phyloP scores from a whole-genome alignment of 257 asterid genomes.

The Coffea canephora region DNA sequence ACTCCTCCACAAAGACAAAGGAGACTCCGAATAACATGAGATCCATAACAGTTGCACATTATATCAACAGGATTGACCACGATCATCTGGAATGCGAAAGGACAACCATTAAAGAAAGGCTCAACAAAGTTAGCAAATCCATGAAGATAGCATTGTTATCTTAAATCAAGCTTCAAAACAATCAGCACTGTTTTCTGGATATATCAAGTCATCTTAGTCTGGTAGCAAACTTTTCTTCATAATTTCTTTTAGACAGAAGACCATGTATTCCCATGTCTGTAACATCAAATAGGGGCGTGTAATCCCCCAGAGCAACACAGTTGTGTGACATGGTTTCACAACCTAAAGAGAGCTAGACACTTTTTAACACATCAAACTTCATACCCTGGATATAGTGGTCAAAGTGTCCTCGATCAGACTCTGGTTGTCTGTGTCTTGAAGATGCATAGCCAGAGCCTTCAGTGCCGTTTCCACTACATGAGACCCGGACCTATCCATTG shows the following conservation, averaged over 20 bases:
- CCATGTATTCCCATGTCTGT: not conserved
- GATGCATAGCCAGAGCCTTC: slow-evolving; percentile 73
- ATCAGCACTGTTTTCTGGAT: not conserved
- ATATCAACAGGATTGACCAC: slow-evolving; percentile 62
- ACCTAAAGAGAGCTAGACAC: not conserved
- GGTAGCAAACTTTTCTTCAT: not conserved
- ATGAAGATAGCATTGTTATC: not conserved
- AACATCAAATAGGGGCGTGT: not conserved
- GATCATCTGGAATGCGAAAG: slow-evolving; percentile 47
- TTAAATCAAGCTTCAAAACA: not conserved
- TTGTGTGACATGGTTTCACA: not conserved
- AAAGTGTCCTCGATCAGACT: slow-evolving; percentile 60
- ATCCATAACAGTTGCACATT: slow-evolving; percentile 92
- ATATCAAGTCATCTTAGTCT: not conserved
- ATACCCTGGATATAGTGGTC: slow-evolving; percentile 64
- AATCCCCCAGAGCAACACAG: not conserved
- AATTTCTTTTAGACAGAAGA: not conserved
- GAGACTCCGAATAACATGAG: slow-evolving; percentile 91
- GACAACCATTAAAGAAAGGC: not conserved
- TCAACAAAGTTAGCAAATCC: not conserved
- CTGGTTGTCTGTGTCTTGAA: slow-evolving; percentile 55
- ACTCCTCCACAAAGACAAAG: slow-evolving; percentile 86
- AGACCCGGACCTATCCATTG: slow-evolving; percentile 88
- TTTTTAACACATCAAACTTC: not conserved
- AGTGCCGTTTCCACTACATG: slow-evolving; percentile 94